These are phyloP conservation scores for Penicillium subrubescens DNA, from an alignment of 495 filamentous ascomycete species.

Conservation along the genomic window DNA sequence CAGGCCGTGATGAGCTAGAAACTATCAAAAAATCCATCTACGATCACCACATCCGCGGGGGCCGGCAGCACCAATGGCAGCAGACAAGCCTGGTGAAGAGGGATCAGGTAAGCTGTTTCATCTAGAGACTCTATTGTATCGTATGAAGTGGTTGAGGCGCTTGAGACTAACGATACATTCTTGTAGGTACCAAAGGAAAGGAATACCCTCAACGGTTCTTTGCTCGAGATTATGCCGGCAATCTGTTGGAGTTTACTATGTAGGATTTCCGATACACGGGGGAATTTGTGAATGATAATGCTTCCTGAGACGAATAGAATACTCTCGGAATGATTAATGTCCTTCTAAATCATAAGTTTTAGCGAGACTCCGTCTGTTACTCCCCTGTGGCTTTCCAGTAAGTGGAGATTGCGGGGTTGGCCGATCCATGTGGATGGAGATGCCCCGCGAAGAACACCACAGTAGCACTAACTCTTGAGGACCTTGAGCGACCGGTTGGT, in stretches of 20 bases:
- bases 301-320: background rate
- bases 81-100: slow-evolving; percentile 56
- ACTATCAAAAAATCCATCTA: slow-evolving; percentile 52
- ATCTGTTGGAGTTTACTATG: slow-evolving; percentile 61
- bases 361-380: background rate
- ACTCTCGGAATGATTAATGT: background rate
- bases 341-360: background rate
- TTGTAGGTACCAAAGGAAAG: slow-evolving; percentile 50
- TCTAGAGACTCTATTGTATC: background rate
- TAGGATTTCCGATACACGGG: slow-evolving; percentile 22
- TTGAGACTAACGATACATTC: background rate
- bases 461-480: slow-evolving; percentile 3
- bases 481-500: slow-evolving; percentile 13
- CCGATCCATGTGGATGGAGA: background rate
- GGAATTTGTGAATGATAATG: background rate
- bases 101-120: slow-evolving; percentile 44
- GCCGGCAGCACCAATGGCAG: slow-evolving; percentile 52
- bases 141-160: background rate
- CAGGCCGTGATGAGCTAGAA: slow-evolving; percentile 45
- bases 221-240: slow-evolving; percentile 64
- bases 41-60: slow-evolving; percentile 53
- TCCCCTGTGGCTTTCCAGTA: background rate
- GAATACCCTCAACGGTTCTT: slow-evolving; percentile 66
- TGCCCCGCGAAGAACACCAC: background rate
- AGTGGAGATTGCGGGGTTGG: slow-evolving; percentile 13